Evolutionary conservation across 2,329 filamentous ascomycete species (phyloP).

Genomic region (Verticillium alfalfae): DNA sequence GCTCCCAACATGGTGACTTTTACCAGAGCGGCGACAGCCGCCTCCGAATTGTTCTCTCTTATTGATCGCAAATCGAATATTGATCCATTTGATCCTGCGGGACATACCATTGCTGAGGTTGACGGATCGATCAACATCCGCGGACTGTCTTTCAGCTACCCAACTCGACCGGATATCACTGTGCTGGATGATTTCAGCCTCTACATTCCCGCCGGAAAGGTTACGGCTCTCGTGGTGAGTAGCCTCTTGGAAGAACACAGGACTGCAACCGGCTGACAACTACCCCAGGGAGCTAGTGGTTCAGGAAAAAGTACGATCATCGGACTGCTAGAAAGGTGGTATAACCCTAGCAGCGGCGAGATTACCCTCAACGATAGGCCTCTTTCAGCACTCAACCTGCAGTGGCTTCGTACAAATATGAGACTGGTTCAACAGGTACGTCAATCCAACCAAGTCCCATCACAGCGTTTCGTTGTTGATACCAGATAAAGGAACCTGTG

Average conservation of each 20-base stretch:
- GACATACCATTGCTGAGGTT: constrained; percentile 4
- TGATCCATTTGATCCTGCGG: constrained; percentile 13
- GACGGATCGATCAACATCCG: constrained; percentile 46
- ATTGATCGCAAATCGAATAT: constrained; percentile 19
- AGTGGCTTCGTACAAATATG: constrained; percentile 22
- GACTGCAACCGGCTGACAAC: not conserved
- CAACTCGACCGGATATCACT: constrained; percentile 58
- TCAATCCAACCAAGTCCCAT: not conserved
- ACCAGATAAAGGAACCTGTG: constrained; percentile 14
- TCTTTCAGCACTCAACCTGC: constrained; percentile 18
- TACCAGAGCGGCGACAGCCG: constrained; percentile 14
- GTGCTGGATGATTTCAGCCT: constrained; percentile 59
- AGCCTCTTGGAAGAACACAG: not conserved
- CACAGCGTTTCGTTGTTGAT: not conserved
- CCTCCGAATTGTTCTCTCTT: constrained; percentile 15
- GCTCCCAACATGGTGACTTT: constrained; percentile 15
- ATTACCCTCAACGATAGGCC: constrained; percentile 20
- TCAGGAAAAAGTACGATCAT: constrained; percentile 66
- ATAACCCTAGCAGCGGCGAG: constrained; percentile 23
- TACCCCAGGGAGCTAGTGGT: constrained; percentile 50
- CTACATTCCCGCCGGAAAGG: constrained; percentile 56
- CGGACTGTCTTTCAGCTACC: constrained; percentile 62
- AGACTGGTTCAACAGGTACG: constrained; percentile 19
- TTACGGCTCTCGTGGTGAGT: constrained; percentile 54
- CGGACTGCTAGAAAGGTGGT: constrained; percentile 62